Evolutionary conservation across 768 basidiomycete species (phyloP), one percentile per base, ranked within the genome.

Genomic region (Leucosporidium scottii): DNA sequence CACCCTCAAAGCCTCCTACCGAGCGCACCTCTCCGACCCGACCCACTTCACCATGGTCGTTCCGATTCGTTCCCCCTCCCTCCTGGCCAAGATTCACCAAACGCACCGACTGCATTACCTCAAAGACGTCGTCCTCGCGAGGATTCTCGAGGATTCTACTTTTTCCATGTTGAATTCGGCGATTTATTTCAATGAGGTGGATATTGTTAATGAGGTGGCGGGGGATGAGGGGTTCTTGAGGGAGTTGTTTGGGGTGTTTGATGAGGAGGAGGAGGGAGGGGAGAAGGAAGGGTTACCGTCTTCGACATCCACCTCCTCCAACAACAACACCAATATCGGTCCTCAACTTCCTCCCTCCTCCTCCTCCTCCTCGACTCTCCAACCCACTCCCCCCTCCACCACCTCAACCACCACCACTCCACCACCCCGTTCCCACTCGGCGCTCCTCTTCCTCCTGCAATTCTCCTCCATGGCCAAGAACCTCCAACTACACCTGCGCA

Each of bases 171-270:
- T 98, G 76, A 97, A 93, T 79, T 93, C 91, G 2, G 90, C 90
- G 79, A 92, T 99, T 78, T 91, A 97, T 76, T 98, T 93, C 84
- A 96, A 98, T 80, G 94, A 99, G 78, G 92, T 94, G 74, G 96
- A 99, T 79, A 97, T 99, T 75, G 93, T 99, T 75, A 85, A 83
- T 59, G 86, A 94, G 75, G 84, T 98, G 44, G 89, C 92, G 76
- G 84, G 82, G 65, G 90, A 96, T 74, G 83, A 83, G 2, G 76
- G 79, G 17, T 89, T 97, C 77, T 81, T 97, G 47, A 82, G 83
- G 44, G 74, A 77, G 17, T 79, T 78, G 25, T 75, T 76, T 9
- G 77, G 74, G 28, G 60, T 77, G 28, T 75, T 76, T 7, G 77
- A 73, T 17, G 60, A 76, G 36, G 74, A 71, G 13, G 68, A 68